Percentiles rank a stretch among this genome's conserved stretches.
Evolutionary conservation across 345 rosid species (phyloP).

Genomic region (Lenwebbia sp.): DNA sequence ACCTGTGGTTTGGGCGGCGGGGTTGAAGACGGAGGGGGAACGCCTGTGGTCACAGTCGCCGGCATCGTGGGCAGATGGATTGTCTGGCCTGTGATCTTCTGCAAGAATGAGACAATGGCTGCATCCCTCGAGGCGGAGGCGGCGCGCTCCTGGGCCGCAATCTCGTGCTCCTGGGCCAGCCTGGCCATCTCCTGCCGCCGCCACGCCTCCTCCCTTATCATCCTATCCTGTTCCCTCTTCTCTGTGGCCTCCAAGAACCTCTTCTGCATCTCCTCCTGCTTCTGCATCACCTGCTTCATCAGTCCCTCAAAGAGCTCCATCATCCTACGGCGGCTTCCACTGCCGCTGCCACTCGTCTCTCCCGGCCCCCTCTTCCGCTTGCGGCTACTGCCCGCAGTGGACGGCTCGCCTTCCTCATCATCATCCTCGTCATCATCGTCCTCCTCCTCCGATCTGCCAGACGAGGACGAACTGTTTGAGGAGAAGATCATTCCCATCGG

Average conservation of each 20-base stretch:
- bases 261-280: conserved; percentile 71
- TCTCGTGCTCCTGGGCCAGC: conserved; percentile 55
- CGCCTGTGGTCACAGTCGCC: conserved; percentile 1
- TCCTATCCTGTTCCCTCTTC: conserved; percentile 74
- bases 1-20: not conserved
- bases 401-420: conserved; percentile 24
- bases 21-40: not conserved
- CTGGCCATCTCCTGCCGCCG: conserved; percentile 64
- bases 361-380: conserved; percentile 49
- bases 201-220: conserved; percentile 75
- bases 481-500: conserved; percentile 42
- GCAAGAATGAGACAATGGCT: conserved; percentile 53
- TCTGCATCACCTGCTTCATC: conserved; percentile 67
- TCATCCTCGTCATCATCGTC: conserved; percentile 32
- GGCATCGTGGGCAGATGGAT: conserved; percentile 40
- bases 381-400: conserved; percentile 30
- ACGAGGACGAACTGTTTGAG: conserved; percentile 50
- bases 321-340: conserved; percentile 29
- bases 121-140: conserved; percentile 58
- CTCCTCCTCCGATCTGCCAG: conserved; percentile 43
- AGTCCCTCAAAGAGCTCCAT: conserved; percentile 61
- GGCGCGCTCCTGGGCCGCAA: conserved; percentile 60
- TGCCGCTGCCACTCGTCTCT: not conserved
- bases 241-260: conserved; percentile 70
- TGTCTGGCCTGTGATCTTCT: conserved; percentile 70